Evolutionary conservation across 768 basidiomycete species (phyloP).

Genomic region (Crucibulum laeve): DNA sequence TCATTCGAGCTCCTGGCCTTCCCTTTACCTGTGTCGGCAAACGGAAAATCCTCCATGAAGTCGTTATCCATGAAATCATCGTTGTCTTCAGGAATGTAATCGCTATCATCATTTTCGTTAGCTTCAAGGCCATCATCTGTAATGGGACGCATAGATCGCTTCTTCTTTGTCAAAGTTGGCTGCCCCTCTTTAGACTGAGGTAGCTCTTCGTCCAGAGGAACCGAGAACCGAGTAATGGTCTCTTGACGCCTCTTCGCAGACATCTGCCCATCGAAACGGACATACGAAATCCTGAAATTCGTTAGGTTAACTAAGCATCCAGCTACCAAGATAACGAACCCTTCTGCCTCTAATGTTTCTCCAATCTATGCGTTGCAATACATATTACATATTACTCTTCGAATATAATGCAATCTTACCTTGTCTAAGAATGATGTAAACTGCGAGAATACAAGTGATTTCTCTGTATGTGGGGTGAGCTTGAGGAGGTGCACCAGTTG

Average conservation of each 20-base stretch:
- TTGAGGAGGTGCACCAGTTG: constrained; percentile 72
- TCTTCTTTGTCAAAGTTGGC: background rate
- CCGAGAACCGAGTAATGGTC: constrained; percentile 66
- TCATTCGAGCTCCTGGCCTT: constrained; percentile 16
- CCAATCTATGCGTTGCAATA: constrained; percentile 49
- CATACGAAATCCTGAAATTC: constrained; percentile 57
- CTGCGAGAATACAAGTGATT: constrained; percentile 86
- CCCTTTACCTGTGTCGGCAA: constrained; percentile 31
- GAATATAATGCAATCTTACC: constrained; percentile 29
- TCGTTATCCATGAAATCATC: constrained; percentile 24
- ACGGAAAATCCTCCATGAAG: constrained; percentile 20
- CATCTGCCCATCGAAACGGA: constrained; percentile 84
- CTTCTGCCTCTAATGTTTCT: constrained; percentile 59
- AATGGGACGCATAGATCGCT: background rate
- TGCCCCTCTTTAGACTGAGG: background rate
- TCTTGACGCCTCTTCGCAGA: constrained; percentile 78
- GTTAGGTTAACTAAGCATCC: constrained; percentile 1
- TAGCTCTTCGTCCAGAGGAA: constrained; percentile 45
- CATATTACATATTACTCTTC: background rate
- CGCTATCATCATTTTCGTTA: constrained; percentile 20
- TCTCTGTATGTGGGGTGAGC: constrained; percentile 64
- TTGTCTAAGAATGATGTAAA: constrained; percentile 85
- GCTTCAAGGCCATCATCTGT: background rate
- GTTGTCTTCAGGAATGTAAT: constrained; percentile 18
- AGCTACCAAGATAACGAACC: constrained; percentile 30